phyloP scores from a whole-genome alignment of 192 early-diverging fungal species.

The Mortierella antarctica region DNA sequence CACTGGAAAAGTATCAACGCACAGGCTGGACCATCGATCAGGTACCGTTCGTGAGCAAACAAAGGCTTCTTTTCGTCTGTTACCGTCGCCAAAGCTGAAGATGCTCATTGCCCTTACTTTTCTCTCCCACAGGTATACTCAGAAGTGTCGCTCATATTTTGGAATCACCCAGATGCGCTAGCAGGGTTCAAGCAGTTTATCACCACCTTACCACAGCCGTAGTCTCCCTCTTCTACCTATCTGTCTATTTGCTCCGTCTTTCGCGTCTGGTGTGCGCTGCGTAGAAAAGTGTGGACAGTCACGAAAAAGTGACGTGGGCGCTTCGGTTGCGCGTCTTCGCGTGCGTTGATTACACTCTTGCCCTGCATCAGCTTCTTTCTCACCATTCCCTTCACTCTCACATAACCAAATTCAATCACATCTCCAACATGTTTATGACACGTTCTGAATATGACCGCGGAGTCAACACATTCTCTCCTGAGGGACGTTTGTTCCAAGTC shows the following conservation, averaged over 20 bases:
- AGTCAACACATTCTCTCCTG: constrained; percentile 99
- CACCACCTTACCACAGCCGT: constrained; percentile 18
- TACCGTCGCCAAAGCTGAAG: too few species aligned
- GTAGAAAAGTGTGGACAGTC: not conserved
- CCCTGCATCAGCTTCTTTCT: not conserved
- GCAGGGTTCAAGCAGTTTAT: constrained; percentile 51
- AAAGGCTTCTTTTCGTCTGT: too few species aligned
- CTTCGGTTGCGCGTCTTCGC: constrained; percentile 8
- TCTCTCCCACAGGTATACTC: constrained; percentile 34
- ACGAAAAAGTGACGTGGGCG: not conserved
- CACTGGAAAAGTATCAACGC: constrained; percentile 48
- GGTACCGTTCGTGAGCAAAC: constrained; percentile 1
- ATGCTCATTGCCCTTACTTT: too few species aligned
- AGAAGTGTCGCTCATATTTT: constrained; percentile 52
- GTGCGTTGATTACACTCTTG: not conserved
- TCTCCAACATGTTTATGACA: constrained; percentile 69
- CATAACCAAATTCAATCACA: not conserved
- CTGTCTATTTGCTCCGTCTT: too few species aligned
- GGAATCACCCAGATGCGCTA: constrained; percentile 48
- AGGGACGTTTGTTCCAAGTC: constrained; percentile 99
- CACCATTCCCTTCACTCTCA: not conserved
- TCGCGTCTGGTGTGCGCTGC: too few species aligned
- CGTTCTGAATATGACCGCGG: constrained; percentile 99
- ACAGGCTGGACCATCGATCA: constrained; percentile 52
- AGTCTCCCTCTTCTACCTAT: too few species aligned